Base-by-base conservation (phyloP, 208 protist genomes). In the Crithidia mellificae region DNA sequence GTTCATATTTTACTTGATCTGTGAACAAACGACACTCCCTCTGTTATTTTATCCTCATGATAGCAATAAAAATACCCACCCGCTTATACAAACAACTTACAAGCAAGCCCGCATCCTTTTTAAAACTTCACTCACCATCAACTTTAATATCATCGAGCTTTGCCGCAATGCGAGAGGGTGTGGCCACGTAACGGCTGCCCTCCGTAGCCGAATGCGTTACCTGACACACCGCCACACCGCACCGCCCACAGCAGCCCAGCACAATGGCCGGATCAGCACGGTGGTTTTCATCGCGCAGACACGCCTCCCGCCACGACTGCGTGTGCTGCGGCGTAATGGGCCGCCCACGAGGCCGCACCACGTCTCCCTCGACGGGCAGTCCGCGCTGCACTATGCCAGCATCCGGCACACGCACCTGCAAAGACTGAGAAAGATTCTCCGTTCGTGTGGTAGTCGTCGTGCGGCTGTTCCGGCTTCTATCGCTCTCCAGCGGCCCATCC, bases 251-350 rank as follows among this genome's bases (percentile, higher is more conserved):
- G 67, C 55, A 72, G 27, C 83, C 88, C 44, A 91, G 68, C 0
- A 83, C 43, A 8, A 88, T 8, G 2, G 63, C 39, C 0, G 80
- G 78, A 59, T 89, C 81, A 2, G 61, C 72, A 11, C 88, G 82
- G 34, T 87, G 77, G 49, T 89, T 91, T 24, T 56, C 78, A 64
- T 93, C 84, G 25, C 88, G 74, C 53, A 93, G 59, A 41, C 80
- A 87, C 55, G 55, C 22, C 66, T 88, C 87, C 2, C 87, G 74
- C 83, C 85, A 89, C 41, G 87, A 79, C 22, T 46, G 36, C 50
- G 56, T 68, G 53, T 61, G 58, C 53, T 54, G 27, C 55, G 15
- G 17, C 25, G 74, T 2, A 3, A 83, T 68, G 2, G 1, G 53
- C 0, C 38, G 25, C 1, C 80, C 80, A 9, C 36, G 46, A 11